A percentile compares a stretch with the other conserved stretches of the same genome.
These are phyloP conservation scores for Globisporangium recalcitrans DNA, from an alignment of 352 stramenopile species.

Conservation along the genomic window DNA sequence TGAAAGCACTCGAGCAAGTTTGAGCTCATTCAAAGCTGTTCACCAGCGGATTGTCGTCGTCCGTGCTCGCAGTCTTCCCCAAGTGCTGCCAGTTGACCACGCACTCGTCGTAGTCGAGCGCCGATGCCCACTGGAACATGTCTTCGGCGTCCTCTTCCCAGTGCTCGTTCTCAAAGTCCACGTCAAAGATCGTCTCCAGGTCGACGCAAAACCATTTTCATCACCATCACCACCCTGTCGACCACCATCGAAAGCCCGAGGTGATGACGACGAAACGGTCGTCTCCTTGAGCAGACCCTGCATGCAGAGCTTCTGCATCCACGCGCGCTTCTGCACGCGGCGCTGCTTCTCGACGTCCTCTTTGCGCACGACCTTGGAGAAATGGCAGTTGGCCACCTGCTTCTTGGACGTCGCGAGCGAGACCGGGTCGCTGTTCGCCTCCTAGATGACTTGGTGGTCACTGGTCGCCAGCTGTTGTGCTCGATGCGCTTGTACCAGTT, in stretches of 20 bases:
- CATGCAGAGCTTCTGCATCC: conserved; percentile 78
- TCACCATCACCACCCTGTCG: conserved; percentile 10
- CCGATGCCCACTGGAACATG: conserved; percentile 64
- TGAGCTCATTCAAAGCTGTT: too few species aligned
- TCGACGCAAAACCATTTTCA: conserved; percentile 10
- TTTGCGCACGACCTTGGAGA: conserved; percentile 44
- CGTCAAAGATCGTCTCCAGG: conserved; percentile 34
- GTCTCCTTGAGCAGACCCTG: conserved; percentile 40
- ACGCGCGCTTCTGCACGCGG: conserved; percentile 63
- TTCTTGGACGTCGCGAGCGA: conserved; percentile 40
- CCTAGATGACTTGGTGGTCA: conserved; percentile 78
- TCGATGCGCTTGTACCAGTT: conserved; percentile 87
- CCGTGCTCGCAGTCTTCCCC: conserved; percentile 51
- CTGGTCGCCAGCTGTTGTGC: conserved; percentile 89
- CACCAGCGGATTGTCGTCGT: conserved; percentile 12
- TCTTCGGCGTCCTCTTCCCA: conserved; percentile 65
- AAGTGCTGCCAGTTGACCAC: conserved; percentile 56
- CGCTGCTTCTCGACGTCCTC: conserved; percentile 48
- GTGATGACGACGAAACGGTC: background rate
- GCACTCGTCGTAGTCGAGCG: conserved; percentile 75
- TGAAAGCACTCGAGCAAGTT: too few species aligned
- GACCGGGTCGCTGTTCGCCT: conserved; percentile 56
- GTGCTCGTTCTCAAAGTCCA: conserved; percentile 62
- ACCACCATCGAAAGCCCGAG: background rate
- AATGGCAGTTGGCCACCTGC: conserved; percentile 30